Percentiles rank a stretch among this genome's conserved stretches.
Conservation (phyloP, 78 protist genomes). For the Dictyostelium firmibasis region DNA sequence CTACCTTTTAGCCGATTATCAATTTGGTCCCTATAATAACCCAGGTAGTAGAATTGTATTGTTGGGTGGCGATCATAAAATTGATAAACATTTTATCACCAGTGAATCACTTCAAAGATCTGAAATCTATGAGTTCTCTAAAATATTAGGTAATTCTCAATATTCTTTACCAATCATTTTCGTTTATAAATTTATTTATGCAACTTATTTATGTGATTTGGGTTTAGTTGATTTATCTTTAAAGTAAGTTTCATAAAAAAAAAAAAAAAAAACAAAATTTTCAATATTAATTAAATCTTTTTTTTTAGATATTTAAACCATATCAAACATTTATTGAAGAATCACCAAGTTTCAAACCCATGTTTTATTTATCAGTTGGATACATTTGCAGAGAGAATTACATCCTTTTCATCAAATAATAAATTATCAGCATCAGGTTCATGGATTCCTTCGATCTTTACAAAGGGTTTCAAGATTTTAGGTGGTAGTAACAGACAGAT, state of each 20-base stretch:
- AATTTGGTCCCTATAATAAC: conserved; percentile 65
- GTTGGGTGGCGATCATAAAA: conserved; percentile 72
- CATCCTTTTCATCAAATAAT: conserved; percentile 6
- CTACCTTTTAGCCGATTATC: conserved; percentile 65
- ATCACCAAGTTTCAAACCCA: conserved; percentile 44
- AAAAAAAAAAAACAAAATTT: too few relatives aligned
- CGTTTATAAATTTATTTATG: conserved; percentile 74
- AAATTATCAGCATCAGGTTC: conserved; percentile 56
- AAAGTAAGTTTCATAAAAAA: conserved; percentile 73
- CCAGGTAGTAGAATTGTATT: conserved; percentile 73
- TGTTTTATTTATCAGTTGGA: conserved; percentile 66
- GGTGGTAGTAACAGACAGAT: background rate
- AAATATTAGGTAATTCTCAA: conserved; percentile 74
- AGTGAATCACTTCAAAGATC: conserved; percentile 67
- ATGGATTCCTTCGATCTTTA: conserved; percentile 55
- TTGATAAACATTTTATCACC: conserved; percentile 44
- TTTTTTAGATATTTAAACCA: conserved; percentile 16
- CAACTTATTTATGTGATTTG: conserved; percentile 50
- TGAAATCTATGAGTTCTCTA: conserved; percentile 69
- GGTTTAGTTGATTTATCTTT: conserved; percentile 68
- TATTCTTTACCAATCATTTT: conserved; percentile 62
- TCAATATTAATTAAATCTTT: too few relatives aligned
- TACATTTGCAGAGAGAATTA: conserved; percentile 59
- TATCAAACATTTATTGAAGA: conserved; percentile 43
- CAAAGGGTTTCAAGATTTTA: conserved; percentile 43